phyloP scores from a whole-genome alignment of 148 eudicot species.

The Agrostemma githago region DNA sequence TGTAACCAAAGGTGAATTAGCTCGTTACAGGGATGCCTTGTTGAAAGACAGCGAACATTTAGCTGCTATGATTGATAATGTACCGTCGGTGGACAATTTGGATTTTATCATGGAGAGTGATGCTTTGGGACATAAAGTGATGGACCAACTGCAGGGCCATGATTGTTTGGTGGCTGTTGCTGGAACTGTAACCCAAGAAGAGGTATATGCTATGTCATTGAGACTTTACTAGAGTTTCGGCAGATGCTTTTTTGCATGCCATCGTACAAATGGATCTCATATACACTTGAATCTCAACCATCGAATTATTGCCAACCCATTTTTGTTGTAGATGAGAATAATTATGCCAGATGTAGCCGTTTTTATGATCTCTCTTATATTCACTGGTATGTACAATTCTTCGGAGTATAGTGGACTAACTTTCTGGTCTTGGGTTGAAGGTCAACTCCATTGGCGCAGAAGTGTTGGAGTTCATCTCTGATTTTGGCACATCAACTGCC shows the following conservation, averaged over 20 bases:
- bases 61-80: constrained; percentile 98
- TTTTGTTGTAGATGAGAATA: neutral
- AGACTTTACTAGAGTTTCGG: too few species aligned
- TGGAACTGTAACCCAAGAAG: constrained; percentile 87
- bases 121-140: constrained; percentile 90
- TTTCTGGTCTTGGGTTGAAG: constrained; percentile 32
- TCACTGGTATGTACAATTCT: neutral
- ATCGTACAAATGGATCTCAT: too few species aligned
- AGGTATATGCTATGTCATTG: constrained; percentile 42
- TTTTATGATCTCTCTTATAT: neutral
- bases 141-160: constrained; percentile 97
- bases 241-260: too few species aligned
- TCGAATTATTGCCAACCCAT: neutral
- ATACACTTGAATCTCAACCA: neutral
- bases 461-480: constrained; percentile 86
- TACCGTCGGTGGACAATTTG: constrained; percentile 91
- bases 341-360: neutral
- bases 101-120: constrained; percentile 97
- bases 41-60: constrained; percentile 96
- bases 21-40: constrained; percentile 89
- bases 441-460: constrained; percentile 82
- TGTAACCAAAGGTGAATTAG: constrained; percentile 94
- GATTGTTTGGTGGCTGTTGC: constrained; percentile 89
- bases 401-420: neutral
- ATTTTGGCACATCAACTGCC: constrained; percentile 81